A percentile compares a stretch with the other conserved stretches of the same genome.
phyloP scores from a whole-genome alignment of 257 asterid genomes.

The Scutellaria minor region DNA sequence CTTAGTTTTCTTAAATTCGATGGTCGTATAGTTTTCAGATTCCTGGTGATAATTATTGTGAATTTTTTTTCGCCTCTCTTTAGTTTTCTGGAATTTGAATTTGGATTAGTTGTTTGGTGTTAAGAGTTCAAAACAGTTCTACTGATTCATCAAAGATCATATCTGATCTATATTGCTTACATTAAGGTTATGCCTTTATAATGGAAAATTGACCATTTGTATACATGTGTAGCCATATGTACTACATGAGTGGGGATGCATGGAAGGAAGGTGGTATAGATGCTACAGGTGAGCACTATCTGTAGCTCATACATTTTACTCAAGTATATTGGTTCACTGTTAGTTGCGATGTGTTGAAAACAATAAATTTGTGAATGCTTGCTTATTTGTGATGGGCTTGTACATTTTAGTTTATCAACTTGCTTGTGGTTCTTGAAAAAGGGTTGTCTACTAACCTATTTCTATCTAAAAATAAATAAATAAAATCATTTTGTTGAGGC shows the following conservation, averaged over 20 bases:
- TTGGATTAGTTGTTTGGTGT: constrained; percentile 21
- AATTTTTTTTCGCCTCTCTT: neutral
- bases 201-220: constrained; percentile 31
- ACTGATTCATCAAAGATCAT: constrained; percentile 13
- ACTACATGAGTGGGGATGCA: constrained; percentile 99
- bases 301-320: neutral
- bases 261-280: constrained; percentile 99
- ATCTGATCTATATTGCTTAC: neutral
- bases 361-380: neutral
- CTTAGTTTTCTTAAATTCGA: constrained; percentile 7
- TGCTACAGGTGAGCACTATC: constrained; percentile 84
- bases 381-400: neutral
- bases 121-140: neutral
- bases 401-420: neutral
- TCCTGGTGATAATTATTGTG: neutral
- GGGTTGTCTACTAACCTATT: no score
- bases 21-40: neutral
- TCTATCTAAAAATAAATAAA: neutral
- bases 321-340: neutral
- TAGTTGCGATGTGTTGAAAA: no score
- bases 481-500: neutral
- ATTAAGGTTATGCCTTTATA: constrained; percentile 11
- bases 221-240: constrained; percentile 81
- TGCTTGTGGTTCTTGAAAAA: no score
- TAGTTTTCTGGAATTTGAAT: neutral